These are phyloP conservation scores for Panaeolus papilionaceus DNA, from an alignment of 768 basidiomycete genomes.

Conservation along the genomic window DNA sequence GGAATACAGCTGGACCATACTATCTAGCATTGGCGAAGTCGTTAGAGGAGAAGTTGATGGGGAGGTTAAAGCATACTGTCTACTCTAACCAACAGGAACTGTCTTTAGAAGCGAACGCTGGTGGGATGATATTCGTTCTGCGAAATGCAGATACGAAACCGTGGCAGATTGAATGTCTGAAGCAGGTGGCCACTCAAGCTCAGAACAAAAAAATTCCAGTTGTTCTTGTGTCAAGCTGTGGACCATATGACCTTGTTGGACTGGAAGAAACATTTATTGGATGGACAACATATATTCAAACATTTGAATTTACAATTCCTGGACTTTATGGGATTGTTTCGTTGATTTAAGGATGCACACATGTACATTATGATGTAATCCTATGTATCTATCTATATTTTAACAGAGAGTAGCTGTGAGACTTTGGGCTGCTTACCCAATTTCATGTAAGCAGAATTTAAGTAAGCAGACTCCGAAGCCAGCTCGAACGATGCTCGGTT, in stretches of 20 bases:
- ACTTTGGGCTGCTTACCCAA: too few species aligned
- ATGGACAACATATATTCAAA: slow-evolving; percentile 48
- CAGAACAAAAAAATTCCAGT: slow-evolving; percentile 36
- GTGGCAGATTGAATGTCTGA: slow-evolving; percentile 48
- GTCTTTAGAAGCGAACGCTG: slow-evolving; percentile 20
- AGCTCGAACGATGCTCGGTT: too few species aligned
- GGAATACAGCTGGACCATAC: slow-evolving; percentile 64
- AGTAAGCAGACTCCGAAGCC: too few species aligned
- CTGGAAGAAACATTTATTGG: slow-evolving; percentile 28
- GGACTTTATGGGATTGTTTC: slow-evolving; percentile 53
- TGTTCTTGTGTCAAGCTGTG: slow-evolving; percentile 64
- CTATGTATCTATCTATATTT: too few species aligned
- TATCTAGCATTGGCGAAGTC: slow-evolving; percentile 55
- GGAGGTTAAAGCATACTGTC: slow-evolving; percentile 48
- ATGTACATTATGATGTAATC: neutral
- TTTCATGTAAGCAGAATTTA: too few species aligned
- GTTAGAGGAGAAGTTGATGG: slow-evolving; percentile 38
- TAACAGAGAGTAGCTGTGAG: too few species aligned
- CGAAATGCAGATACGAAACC: slow-evolving; percentile 57
- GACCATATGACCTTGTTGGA: slow-evolving; percentile 65
- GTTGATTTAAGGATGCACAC: slow-evolving; percentile 46
- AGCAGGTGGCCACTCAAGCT: slow-evolving; percentile 43
- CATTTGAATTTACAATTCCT: slow-evolving; percentile 63
- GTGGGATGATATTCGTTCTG: slow-evolving; percentile 57
- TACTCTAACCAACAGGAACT: slow-evolving; percentile 37